These are phyloP conservation scores for Coccinonectria pachysandricola DNA, from an alignment of 2,329 filamentous ascomycete species.

Conservation along the genomic window DNA sequence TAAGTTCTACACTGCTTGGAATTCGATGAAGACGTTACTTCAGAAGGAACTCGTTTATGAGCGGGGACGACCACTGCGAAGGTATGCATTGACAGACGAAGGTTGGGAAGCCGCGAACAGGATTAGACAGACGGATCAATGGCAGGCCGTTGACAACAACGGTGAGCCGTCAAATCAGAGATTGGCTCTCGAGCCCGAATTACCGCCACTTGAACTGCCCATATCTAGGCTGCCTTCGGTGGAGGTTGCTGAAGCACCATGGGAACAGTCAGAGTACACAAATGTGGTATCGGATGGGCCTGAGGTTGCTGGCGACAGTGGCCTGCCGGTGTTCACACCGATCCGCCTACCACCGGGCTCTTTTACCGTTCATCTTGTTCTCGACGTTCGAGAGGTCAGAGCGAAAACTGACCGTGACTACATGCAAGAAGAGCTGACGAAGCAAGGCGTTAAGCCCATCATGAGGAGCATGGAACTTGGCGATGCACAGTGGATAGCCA, in stretches of 20 bases:
- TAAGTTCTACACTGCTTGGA: conserved; percentile 72
- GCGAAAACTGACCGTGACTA: conserved; percentile 66
- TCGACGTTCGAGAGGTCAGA: conserved; percentile 67
- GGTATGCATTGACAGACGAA: conserved; percentile 64
- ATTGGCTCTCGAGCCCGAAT: conserved; percentile 1
- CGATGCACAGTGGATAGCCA: conserved; percentile 72
- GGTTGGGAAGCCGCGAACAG: conserved; percentile 65
- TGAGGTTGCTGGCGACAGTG: conserved; percentile 17
- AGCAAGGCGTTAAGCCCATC: conserved; percentile 54
- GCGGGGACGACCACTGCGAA: conserved; percentile 55
- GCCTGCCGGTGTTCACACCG: conserved; percentile 42
- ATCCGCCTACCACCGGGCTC: conserved; percentile 52
- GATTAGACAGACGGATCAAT: conserved; percentile 45
- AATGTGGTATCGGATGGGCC: conserved; percentile 32
- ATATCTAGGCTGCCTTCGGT: conserved; percentile 10
- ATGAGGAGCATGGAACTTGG: conserved; percentile 62
- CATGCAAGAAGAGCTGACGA: conserved; percentile 60
- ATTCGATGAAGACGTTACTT: conserved; percentile 66
- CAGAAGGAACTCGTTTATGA: conserved; percentile 66
- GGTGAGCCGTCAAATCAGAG: conserved; percentile 3
- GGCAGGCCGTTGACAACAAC: conserved; percentile 20
- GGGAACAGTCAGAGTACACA: conserved; percentile 19
- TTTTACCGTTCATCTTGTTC: conserved; percentile 62
- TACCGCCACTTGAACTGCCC: no score
- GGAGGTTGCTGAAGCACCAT: conserved; percentile 5